Percentiles rank a stretch among this genome's conserved stretches.
Evolutionary conservation across 495 filamentous ascomycete genomes (phyloP).

Genomic region (Amniculicola lignicola): DNA sequence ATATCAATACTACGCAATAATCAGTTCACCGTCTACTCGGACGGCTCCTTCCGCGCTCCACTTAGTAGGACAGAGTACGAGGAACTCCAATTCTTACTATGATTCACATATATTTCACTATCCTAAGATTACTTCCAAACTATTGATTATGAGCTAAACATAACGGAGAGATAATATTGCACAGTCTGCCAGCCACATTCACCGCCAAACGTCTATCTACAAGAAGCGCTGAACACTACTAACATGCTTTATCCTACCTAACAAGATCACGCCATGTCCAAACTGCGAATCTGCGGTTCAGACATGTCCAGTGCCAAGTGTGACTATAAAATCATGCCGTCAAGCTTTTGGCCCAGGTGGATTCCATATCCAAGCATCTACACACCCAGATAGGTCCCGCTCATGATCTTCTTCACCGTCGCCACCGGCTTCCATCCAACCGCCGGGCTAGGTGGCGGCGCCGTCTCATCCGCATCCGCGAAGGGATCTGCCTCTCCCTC

Average conservation of each 20-base stretch:
- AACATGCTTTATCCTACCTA: background rate
- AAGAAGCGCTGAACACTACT: background rate
- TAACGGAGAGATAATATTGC: no score
- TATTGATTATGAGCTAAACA: no score
- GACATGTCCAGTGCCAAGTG: background rate
- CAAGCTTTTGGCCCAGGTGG: background rate
- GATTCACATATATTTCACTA: no score
- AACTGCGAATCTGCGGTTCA: background rate
- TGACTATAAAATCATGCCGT: background rate
- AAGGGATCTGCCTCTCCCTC: constrained; percentile 60
- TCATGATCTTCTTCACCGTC: constrained; percentile 67
- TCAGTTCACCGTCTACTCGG: no score
- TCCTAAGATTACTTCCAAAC: no score
- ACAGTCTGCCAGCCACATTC: no score
- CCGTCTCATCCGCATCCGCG: constrained; percentile 55
- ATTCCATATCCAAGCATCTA: background rate
- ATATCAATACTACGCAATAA: no score
- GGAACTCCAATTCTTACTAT: no score
- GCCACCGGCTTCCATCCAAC: constrained; percentile 71
- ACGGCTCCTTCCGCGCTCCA: no score
- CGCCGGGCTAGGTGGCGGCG: constrained; percentile 41
- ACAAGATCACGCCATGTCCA: constrained; percentile 1
- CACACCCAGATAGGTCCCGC: constrained; percentile 49
- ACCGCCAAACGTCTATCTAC: constrained; percentile 1
- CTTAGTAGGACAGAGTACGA: no score